Base-by-base conservation (phyloP, 345 rosid genomes). In the Pistacia integerrima region DNA sequence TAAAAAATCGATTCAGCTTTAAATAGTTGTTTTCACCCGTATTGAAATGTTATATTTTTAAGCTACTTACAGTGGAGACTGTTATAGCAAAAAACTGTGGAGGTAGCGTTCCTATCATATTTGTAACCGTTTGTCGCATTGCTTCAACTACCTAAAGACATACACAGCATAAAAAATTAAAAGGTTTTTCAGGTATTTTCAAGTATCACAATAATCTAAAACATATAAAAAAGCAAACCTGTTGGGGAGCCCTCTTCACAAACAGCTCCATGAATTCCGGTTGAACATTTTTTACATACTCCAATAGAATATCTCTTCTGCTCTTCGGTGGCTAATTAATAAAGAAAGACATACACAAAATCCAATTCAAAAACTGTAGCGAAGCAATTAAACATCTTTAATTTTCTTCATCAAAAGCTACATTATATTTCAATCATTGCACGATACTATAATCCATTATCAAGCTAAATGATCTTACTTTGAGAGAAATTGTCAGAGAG, bases 201-300 rank as follows among this genome's bases (percentile, higher is more conserved):
- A 5, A 11, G 28, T 22, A 28, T 11, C 41, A n/a, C 12, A 38
- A 46, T 38, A 13, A 25, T 60, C 22, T 3, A 2, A 30, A 76
- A 60, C 11, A 46, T 30, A 54, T 30, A 60, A 69, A 67, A 55
- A 70, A 33, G 14, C 78, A 70, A 80, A 93, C 99, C 94, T 91
- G 93, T 73, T 87, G 89, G 1, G 98, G 94, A 16, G 97, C 99
- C 79, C 94, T 88, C 82, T 92, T 90, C 77, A 92, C 90, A 59
- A 96, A 96, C 82, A 96, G 36, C 80, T 96, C 97, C 97, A 92
- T 91, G 65, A 96, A 96, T 76, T 96, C 99, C 0, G 99, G 98
- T 82, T 96, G 94, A 87, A 91, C 99, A 77, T 83, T 96, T 78
- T 93, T 91, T 8, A 93, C 98, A 83, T 96, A 96, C 87, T 96